These are phyloP conservation scores for Entomortierella lignicola DNA, from an alignment of 192 early-diverging fungal species.

Conservation along the genomic window DNA sequence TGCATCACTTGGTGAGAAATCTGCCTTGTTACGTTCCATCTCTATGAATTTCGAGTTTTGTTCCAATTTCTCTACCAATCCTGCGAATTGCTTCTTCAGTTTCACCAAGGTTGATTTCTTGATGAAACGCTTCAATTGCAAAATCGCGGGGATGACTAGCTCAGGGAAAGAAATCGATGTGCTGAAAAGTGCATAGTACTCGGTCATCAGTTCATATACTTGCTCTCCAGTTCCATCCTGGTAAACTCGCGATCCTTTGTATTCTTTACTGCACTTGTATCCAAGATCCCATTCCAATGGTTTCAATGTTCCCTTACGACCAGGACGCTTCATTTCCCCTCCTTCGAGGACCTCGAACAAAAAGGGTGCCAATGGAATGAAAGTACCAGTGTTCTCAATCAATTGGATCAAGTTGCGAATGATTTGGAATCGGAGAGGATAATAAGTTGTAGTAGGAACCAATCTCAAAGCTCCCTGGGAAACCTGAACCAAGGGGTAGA, in stretches of 20 bases:
- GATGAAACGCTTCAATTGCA: constrained; percentile 86
- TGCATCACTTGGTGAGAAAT: constrained; percentile 70
- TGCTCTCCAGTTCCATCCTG: constrained; percentile 88
- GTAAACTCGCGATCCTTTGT: constrained; percentile 87
- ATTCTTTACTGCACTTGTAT: constrained; percentile 85
- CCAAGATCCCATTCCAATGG: constrained; percentile 82
- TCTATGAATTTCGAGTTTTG: constrained; percentile 83
- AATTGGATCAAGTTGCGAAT: constrained; percentile 79
- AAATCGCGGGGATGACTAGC: constrained; percentile 85
- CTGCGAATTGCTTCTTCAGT: constrained; percentile 84
- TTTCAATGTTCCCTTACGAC: constrained; percentile 85
- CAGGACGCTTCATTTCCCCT: constrained; percentile 76
- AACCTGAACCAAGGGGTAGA: constrained; percentile 92
- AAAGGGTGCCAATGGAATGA: constrained; percentile 87
- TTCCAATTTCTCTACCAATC: constrained; percentile 89
- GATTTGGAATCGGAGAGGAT: constrained; percentile 93
- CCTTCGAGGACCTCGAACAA: constrained; percentile 87
- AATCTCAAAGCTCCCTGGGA: constrained; percentile 80
- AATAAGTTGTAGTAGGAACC: constrained; percentile 90
- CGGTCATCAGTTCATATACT: constrained; percentile 75
- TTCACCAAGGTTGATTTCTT: constrained; percentile 84
- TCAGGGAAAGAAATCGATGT: constrained; percentile 95
- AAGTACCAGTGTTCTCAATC: constrained; percentile 75
- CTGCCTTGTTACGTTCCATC: constrained; percentile 71
- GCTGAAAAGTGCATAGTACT: constrained; percentile 79